Percentiles rank a stretch among this genome's conserved stretches.
These are phyloP conservation scores for Spinacia oleracea DNA, from an alignment of 179 eudicot species.

Conservation along the genomic window DNA sequence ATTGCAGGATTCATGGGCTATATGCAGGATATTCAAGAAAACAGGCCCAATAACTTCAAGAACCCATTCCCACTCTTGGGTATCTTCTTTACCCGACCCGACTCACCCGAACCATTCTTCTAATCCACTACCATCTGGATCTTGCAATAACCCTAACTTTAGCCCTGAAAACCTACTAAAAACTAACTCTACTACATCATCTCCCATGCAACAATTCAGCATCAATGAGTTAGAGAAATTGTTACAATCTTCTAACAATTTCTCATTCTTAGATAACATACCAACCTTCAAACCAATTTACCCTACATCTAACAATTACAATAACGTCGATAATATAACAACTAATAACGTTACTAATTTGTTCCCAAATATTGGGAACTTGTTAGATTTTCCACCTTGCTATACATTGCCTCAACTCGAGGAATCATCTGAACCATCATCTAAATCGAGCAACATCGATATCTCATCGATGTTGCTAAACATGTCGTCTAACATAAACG, in stretches of 20 bases:
- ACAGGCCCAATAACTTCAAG: conserved; percentile 63
- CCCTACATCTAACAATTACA: conserved; percentile 13
- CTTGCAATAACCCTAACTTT: conserved; percentile 23
- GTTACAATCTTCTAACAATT: conserved; percentile 33
- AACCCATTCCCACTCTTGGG: conserved; percentile 70
- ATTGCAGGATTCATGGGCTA: conserved; percentile 98
- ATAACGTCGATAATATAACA: conserved; percentile 12
- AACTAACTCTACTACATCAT: background rate
- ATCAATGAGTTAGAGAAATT: conserved; percentile 12
- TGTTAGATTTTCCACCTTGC: conserved; percentile 37
- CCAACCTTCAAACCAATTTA: conserved; percentile 39
- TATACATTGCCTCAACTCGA: conserved; percentile 50
- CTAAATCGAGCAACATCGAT: conserved; percentile 38
- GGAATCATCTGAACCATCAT: conserved; percentile 26
- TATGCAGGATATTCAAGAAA: conserved; percentile 94
- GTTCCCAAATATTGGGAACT: conserved; percentile 18
- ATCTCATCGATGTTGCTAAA: conserved; percentile 45
- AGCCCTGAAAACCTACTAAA: conserved; percentile 31
- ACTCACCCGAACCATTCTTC: conserved; percentile 16
- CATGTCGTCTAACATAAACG: conserved; percentile 27
- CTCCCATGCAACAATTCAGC: conserved; percentile 18
- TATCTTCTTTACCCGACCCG: conserved; percentile 45
- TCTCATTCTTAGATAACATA: conserved; percentile 38
- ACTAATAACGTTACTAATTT: background rate
- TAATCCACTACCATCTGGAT: conserved; percentile 19